Percentiles rank a stretch among this genome's conserved stretches.
These are phyloP conservation scores for Akanthomyces dipterigenus DNA, from an alignment of 2,329 filamentous ascomycete genomes.

Conservation along the genomic window DNA sequence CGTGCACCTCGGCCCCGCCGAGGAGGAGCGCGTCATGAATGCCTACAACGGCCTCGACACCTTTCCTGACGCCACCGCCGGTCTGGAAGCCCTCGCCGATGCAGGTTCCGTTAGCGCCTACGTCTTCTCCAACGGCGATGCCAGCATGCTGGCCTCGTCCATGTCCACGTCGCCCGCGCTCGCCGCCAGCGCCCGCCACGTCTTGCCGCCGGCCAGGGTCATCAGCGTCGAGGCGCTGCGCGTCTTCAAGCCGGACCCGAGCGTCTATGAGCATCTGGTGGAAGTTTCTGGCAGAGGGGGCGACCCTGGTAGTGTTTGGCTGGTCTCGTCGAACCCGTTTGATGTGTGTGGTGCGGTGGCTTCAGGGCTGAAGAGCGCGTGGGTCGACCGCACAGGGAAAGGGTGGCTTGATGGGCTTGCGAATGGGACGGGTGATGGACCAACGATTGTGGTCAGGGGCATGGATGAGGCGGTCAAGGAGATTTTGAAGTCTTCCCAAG, in stretches of 20 bases:
- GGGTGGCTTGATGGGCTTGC: conserved; percentile 62
- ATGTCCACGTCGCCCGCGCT: conserved; percentile 51
- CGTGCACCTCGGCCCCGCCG: conserved; percentile 34
- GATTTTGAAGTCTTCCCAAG: conserved; percentile 18
- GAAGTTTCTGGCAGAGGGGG: conserved; percentile 39
- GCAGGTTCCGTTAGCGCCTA: conserved; percentile 42
- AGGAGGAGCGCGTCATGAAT: conserved; percentile 48
- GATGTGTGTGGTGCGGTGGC: conserved; percentile 60
- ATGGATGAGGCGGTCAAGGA: conserved; percentile 49
- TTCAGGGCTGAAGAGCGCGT: conserved; percentile 56
- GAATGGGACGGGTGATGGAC: conserved; percentile 36
- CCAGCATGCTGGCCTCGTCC: conserved; percentile 54
- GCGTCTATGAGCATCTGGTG: conserved; percentile 55
- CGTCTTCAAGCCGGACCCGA: conserved; percentile 59
- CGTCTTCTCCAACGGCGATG: conserved; percentile 65
- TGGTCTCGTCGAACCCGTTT: conserved; percentile 68
- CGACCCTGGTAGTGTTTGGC: conserved; percentile 50
- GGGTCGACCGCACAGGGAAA: conserved; percentile 55
- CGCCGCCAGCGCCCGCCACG: conserved; percentile 33
- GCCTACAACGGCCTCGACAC: conserved; percentile 58
- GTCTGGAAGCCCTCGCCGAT: conserved; percentile 40
- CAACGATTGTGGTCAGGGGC: conserved; percentile 46
- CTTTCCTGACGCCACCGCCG: conserved; percentile 56
- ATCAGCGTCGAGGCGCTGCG: conserved; percentile 54
- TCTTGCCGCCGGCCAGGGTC: conserved; percentile 40